Percentiles rank a stretch among this genome's conserved stretches.
These are phyloP conservation scores for Saxophila tyrrhenica DNA, from an alignment of 495 filamentous ascomycete species.

Conservation along the genomic window DNA sequence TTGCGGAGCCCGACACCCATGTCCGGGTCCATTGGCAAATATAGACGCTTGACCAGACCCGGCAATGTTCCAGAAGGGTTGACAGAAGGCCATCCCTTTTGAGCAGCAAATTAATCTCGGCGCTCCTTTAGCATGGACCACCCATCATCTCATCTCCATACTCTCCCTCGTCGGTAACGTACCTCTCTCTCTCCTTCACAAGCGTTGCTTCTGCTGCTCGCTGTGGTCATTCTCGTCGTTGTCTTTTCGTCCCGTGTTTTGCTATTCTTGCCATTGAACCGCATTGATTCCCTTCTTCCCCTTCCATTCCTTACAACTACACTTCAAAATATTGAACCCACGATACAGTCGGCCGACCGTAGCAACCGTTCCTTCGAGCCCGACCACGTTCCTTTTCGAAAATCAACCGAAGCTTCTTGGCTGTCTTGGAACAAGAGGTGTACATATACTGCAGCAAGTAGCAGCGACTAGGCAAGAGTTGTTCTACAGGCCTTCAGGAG, in stretches of 20 bases:
- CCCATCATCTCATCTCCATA: background rate
- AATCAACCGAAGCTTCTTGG: background rate
- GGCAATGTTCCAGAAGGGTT: background rate
- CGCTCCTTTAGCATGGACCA: constrained; percentile 6
- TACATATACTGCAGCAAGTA: background rate
- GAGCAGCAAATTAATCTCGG: background rate
- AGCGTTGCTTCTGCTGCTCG: constrained; percentile 1
- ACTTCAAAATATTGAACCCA: background rate
- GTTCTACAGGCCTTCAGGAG: background rate
- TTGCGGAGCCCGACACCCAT: background rate
- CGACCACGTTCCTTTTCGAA: background rate
- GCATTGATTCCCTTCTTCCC: background rate
- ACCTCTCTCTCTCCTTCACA: constrained; percentile 2
- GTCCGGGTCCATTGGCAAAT: background rate
- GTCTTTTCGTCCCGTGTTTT: background rate
- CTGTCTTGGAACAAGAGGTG: background rate
- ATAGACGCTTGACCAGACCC: background rate
- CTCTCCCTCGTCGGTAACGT: background rate
- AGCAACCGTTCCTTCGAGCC: background rate
- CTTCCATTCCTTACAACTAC: background rate
- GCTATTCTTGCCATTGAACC: background rate
- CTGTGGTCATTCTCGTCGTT: background rate
- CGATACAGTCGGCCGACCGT: background rate
- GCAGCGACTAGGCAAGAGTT: background rate
- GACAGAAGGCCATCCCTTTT: background rate